Evolutionary conservation across 139 green algal genomes (phyloP), one percentile per base, ranked within the genome.

Genomic region (Protoeuglena noctilucae): DNA sequence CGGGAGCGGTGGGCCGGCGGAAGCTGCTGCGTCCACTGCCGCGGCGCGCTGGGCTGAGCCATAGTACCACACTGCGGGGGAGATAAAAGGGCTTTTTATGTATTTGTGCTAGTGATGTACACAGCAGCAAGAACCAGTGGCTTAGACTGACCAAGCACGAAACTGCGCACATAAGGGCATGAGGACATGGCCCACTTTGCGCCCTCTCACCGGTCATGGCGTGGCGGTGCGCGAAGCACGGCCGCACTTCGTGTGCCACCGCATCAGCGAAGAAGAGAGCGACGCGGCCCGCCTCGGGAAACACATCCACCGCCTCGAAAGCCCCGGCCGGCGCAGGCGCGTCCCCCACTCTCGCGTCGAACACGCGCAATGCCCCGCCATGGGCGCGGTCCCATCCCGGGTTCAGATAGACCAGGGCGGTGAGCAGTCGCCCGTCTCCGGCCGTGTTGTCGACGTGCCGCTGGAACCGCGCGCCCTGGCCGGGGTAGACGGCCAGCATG

Each of bases 21-120:
- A n/a, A n/a, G 41, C 54, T 0, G 62, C 67, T 4, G 58, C 49
- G 4, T 58, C 62, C 22, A 71, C 23, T 1, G 70, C 56, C 27
- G 61, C 59, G 4, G 62, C 65, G 17, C 57, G 60, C 53, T 77
- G 65, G 2, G 56, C 40, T 0, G 45, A 51, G 56, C 73, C 69
- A 47, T 70, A 77, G 59, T 71, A 77, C 70, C 70, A 77, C 4
- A 73, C 57, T n/a, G n/a, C n/a, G n/a, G n/a, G n/a, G n/a, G n/a
- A n/a, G n/a, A n/a, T n/a, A n/a, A n/a, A n/a, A n/a, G n/a, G n/a
- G n/a, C n/a, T n/a, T n/a, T n/a, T n/a, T n/a, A n/a, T n/a, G n/a
- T n/a, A n/a, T n/a, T n/a, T n/a, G n/a, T n/a, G n/a, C n/a, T n/a
- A n/a, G n/a, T n/a, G n/a, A n/a, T n/a, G n/a, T n/a, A n/a, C n/a